A percentile compares a stretch with the other conserved stretches of the same genome.
Evolutionary conservation across 345 rosid species (phyloP).

Genomic region (Acer negundo): DNA sequence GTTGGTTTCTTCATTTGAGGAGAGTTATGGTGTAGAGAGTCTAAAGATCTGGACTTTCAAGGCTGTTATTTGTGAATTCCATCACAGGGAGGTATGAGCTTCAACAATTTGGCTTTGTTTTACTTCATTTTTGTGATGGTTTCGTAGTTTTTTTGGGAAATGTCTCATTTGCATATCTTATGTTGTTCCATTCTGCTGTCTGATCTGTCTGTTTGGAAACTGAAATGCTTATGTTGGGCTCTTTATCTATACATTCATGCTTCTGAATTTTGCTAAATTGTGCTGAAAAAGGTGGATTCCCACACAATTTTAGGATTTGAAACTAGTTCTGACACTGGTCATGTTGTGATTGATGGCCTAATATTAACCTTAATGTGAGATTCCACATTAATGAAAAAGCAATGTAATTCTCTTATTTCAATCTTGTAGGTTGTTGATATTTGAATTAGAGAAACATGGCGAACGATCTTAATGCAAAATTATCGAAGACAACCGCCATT

Average conservation of each 20-base stretch:
- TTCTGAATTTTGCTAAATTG: background rate
- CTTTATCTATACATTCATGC: background rate
- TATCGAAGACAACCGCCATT: slow-evolving; percentile 68
- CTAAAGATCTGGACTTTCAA: slow-evolving; percentile 53
- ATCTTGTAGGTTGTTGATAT: slow-evolving; percentile 36
- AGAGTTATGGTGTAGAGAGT: slow-evolving; percentile 24
- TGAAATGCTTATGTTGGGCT: slow-evolving; percentile 9
- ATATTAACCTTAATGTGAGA: slow-evolving; percentile 1
- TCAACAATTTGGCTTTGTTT: slow-evolving; percentile 14
- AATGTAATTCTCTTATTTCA: slow-evolving; percentile 19
- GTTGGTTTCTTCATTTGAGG: slow-evolving; percentile 14
- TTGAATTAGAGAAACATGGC: slow-evolving; percentile 51
- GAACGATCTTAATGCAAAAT: slow-evolving; percentile 56
- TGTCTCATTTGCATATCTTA: slow-evolving; percentile 1
- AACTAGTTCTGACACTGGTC: background rate
- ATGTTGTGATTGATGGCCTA: background rate
- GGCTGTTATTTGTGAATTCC: slow-evolving; percentile 21
- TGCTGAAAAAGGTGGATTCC: slow-evolving; percentile 4
- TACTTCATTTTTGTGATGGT: background rate
- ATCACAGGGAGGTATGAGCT: slow-evolving; percentile 34
- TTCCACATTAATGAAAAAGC: slow-evolving; percentile 14
- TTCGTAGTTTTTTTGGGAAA: background rate
- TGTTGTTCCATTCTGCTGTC: slow-evolving; percentile 5
- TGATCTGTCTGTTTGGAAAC: slow-evolving; percentile 34
- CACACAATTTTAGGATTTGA: background rate